These are phyloP conservation scores for Entomortierella lignicola DNA, from an alignment of 192 early-diverging fungal genomes.

Conservation along the genomic window DNA sequence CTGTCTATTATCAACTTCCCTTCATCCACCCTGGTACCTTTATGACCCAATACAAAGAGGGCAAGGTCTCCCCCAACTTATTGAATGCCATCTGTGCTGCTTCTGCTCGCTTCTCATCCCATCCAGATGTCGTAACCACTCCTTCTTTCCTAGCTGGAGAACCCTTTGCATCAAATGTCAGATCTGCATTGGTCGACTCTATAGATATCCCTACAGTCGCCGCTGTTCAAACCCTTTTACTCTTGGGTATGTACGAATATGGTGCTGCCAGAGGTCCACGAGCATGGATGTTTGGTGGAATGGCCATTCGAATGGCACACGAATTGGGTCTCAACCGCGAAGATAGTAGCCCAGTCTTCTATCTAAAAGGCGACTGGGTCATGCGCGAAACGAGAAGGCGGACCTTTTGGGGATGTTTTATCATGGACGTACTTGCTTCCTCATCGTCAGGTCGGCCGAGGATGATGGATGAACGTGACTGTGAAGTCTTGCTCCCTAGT, in stretches of 20 bases:
- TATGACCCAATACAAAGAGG: conserved; percentile 51
- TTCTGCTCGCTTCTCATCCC: conserved; percentile 61
- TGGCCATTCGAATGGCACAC: conserved; percentile 65
- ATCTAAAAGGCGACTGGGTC: conserved; percentile 59
- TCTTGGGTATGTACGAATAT: conserved; percentile 61
- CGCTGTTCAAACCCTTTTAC: conserved; percentile 62
- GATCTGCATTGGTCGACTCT: conserved; percentile 39
- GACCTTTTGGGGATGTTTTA: conserved; percentile 64
- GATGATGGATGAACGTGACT: conserved; percentile 61
- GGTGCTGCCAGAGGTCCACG: conserved; percentile 63
- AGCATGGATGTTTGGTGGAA: conserved; percentile 69
- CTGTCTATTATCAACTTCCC: conserved; percentile 56
- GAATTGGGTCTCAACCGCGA: conserved; percentile 66
- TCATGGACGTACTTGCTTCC: conserved; percentile 54
- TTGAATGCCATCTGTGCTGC: conserved; percentile 58
- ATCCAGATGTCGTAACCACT: conserved; percentile 55
- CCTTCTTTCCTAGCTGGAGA: conserved; percentile 64
- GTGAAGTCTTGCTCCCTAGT: conserved; percentile 61
- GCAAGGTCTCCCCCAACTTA: conserved; percentile 59
- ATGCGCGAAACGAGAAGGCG: conserved; percentile 60
- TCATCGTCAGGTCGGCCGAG: conserved; percentile 60
- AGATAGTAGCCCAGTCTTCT: conserved; percentile 54
- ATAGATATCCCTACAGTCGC: conserved; percentile 61
- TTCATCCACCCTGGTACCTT: conserved; percentile 63
- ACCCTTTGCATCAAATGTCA: conserved; percentile 62